A percentile compares a stretch with the other conserved stretches of the same genome.
Conservation (phyloP, 176 grass and related monocot genomes). For the bread wheat (Triticum aestivum) region DNA sequence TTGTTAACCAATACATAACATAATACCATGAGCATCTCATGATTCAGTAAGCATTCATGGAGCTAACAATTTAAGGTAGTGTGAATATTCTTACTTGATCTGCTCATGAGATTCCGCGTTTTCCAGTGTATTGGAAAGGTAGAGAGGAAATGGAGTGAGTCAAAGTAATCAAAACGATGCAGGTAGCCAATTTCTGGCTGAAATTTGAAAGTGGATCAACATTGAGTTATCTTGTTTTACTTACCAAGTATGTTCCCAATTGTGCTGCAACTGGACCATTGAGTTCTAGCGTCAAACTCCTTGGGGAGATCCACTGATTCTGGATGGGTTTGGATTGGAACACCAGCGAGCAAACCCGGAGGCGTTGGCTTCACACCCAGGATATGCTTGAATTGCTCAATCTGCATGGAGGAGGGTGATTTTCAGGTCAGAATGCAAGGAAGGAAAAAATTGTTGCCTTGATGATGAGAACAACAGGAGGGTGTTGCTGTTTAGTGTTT, state of each 20-base stretch:
- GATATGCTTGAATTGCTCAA: conserved; percentile 80
- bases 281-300: conserved; percentile 72
- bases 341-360: conserved; percentile 29
- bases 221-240: neutral
- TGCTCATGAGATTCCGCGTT: conserved; percentile 28
- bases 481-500: conserved; percentile 22
- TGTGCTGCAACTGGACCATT: conserved; percentile 79
- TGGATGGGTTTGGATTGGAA: conserved; percentile 44
- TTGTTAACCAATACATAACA: conserved; percentile 11
- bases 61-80: neutral
- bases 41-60: neutral
- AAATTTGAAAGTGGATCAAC: neutral
- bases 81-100: conserved; percentile 73
- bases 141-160: neutral
- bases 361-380: conserved; percentile 75
- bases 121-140: conserved; percentile 8
- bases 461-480: neutral
- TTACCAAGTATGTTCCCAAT: conserved; percentile 86
- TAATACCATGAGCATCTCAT: conserved; percentile 20
- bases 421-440: neutral
- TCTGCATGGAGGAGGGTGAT: conserved; percentile 30
- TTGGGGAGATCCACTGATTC: conserved; percentile 55
- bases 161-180: neutral
- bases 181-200: neutral
- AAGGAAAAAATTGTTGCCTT: neutral